Evolutionary conservation across 805 yeast genomes (phyloP).

Genomic region (Candida fluviatilis): DNA sequence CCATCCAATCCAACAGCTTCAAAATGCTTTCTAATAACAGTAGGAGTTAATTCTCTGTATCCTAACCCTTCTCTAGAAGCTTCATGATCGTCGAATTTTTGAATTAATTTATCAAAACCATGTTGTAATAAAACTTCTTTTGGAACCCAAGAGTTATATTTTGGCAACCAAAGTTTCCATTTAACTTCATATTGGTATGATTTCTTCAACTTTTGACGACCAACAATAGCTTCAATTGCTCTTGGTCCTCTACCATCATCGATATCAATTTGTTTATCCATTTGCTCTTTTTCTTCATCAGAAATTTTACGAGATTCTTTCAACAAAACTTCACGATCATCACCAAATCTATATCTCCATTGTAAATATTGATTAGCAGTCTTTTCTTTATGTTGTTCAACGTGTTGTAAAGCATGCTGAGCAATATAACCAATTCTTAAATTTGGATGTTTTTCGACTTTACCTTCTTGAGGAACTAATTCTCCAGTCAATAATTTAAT

Average conservation of each 20-base stretch:
- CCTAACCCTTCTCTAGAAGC: slow-evolving; percentile 49
- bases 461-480: slow-evolving; percentile 78
- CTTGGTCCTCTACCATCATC: slow-evolving; percentile 88
- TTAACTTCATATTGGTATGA: slow-evolving; percentile 95
- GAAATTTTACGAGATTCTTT: slow-evolving; percentile 90
- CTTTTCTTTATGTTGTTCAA: slow-evolving; percentile 94
- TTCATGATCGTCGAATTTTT: slow-evolving; percentile 45
- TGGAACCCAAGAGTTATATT: slow-evolving; percentile 90
- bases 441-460: slow-evolving; percentile 96
- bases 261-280: slow-evolving; percentile 74
- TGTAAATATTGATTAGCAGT: slow-evolving; percentile 97
- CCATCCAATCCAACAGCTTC: slow-evolving; percentile 97
- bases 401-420: slow-evolving; percentile 97
- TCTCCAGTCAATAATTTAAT: slow-evolving; percentile 93
- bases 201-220: slow-evolving; percentile 95
- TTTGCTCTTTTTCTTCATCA: slow-evolving; percentile 66
- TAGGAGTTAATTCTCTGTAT: slow-evolving; percentile 61
- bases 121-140: slow-evolving; percentile 75
- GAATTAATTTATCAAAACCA: slow-evolving; percentile 41
- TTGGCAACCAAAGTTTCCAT: slow-evolving; percentile 85
- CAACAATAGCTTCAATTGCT: slow-evolving; percentile 89
- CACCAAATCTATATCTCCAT: slow-evolving; percentile 98
- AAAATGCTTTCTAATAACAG: slow-evolving; percentile 91
- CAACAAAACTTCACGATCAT: slow-evolving; percentile 92
- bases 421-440: slow-evolving; percentile 98